Evolutionary conservation across 331 rosid genomes (phyloP).

Genomic region (Erythrophleum ivorense): DNA sequence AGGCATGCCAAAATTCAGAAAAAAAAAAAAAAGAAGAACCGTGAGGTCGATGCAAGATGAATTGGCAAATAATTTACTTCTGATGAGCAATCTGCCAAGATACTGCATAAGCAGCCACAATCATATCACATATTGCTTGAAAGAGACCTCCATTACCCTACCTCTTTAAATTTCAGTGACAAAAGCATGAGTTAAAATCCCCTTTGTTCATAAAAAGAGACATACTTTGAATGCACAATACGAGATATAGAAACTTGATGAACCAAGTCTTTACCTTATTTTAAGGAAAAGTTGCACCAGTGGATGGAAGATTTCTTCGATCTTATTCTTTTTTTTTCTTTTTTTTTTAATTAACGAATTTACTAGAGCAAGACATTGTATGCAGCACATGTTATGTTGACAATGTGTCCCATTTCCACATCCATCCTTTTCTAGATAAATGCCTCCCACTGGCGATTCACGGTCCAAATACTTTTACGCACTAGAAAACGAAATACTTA

Average conservation of each 20-base stretch:
- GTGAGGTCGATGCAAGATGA: neutral
- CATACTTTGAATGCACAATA: neutral
- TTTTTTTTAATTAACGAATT: slow-evolving; percentile 18
- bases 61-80: neutral
- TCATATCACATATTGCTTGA: neutral
- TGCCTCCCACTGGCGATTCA: slow-evolving; percentile 37
- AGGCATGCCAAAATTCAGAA: neutral
- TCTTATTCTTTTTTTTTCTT: neutral
- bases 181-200: neutral
- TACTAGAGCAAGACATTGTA: neutral
- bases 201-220: neutral
- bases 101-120: slow-evolving; percentile 15
- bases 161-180: slow-evolving; percentile 11
- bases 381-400: slow-evolving; percentile 26
- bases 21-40: neutral
- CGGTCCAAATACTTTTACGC: slow-evolving; percentile 17
- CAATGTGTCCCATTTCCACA: slow-evolving; percentile 26
- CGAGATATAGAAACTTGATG: neutral
- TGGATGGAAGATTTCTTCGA: neutral
- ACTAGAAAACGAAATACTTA: slow-evolving; percentile 17
- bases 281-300: neutral
- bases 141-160: neutral
- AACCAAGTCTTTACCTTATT: slow-evolving; percentile 7
- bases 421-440: slow-evolving; percentile 29
- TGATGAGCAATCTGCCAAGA: neutral